phyloP scores from a whole-genome alignment of 2,329 filamentous ascomycete genomes.

The Fusarium cyanostomum region DNA sequence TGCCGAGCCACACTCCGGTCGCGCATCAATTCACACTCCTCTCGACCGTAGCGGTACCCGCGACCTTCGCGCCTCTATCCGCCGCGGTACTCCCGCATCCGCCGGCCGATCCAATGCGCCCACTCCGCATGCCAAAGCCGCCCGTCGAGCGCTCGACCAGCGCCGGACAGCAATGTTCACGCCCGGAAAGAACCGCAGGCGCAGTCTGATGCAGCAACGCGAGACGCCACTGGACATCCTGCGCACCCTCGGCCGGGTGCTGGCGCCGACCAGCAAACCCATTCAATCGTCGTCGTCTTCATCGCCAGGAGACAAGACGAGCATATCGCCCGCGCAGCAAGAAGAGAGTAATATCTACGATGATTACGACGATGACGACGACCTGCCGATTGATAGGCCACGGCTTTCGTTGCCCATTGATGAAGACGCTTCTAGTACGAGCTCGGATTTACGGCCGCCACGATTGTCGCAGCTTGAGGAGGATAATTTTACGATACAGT shows the following conservation, averaged over 20 bases:
- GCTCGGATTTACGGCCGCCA: constrained; percentile 62
- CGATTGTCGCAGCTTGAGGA: constrained; percentile 65
- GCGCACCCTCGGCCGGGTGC: constrained; percentile 62
- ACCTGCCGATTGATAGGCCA: constrained; percentile 60
- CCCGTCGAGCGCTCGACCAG: constrained; percentile 65
- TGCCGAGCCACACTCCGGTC: constrained; percentile 52
- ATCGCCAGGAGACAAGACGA: constrained; percentile 43
- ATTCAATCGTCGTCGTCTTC: constrained; percentile 60
- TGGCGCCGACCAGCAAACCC: constrained; percentile 60
- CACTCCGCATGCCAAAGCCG: constrained; percentile 70
- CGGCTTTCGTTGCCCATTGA: constrained; percentile 64
- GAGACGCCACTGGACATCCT: constrained; percentile 65
- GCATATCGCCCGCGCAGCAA: constrained; percentile 42
- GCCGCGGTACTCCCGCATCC: constrained; percentile 57
- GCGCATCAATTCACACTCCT: constrained; percentile 55
- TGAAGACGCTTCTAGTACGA: constrained; percentile 62
- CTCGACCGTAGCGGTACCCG: constrained; percentile 50
- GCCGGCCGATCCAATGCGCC: constrained; percentile 55
- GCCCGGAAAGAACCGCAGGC: constrained; percentile 66
- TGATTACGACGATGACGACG: constrained; percentile 63
- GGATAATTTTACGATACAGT: constrained; percentile 66
- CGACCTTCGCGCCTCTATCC: constrained; percentile 51
- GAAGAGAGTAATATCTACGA: constrained; percentile 59
- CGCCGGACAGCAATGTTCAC: constrained; percentile 69
- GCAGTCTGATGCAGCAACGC: constrained; percentile 64